phyloP scores from a whole-genome alignment of 1,139 yeast species.

The Magnusiomyces ingens region DNA sequence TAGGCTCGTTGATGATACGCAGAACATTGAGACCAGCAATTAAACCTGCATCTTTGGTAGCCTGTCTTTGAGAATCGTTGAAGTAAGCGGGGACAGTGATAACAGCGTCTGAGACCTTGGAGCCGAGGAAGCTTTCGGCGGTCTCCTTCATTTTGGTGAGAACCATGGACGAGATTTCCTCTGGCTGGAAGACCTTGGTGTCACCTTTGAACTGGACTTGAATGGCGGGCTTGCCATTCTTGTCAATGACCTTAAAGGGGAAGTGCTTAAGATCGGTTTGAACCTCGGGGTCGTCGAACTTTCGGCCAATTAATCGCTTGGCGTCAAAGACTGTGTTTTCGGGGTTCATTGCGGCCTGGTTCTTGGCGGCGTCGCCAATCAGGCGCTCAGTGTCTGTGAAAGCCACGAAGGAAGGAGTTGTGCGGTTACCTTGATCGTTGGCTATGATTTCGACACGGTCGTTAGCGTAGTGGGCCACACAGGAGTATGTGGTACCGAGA shows the following conservation, averaged over 20 bases:
- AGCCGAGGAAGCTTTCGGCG: conserved; percentile 88
- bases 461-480: conserved; percentile 94
- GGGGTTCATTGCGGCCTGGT: conserved; percentile 97
- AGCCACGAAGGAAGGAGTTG: conserved; percentile 95
- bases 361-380: conserved; percentile 98
- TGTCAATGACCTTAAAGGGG: conserved; percentile 90
- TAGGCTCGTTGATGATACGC: conserved; percentile 93
- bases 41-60: conserved; percentile 96
- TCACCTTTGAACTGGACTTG: conserved; percentile 74
- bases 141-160: conserved; percentile 93
- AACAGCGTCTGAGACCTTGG: conserved; percentile 81
- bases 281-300: conserved; percentile 78
- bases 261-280: conserved; percentile 91
- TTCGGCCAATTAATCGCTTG: conserved; percentile 95
- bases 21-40: conserved; percentile 91
- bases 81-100: conserved; percentile 94
- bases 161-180: conserved; percentile 93
- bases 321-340: conserved; percentile 93
- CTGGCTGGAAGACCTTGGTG: conserved; percentile 89
- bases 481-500: conserved; percentile 97
- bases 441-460: conserved; percentile 90
- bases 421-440: conserved; percentile 98
- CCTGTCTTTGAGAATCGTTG: conserved; percentile 95
- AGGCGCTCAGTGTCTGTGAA: conserved; percentile 94
- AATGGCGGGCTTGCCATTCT: conserved; percentile 79